Evolutionary conservation across 768 basidiomycete species (phyloP).

Genomic region (Pleurotus tuber-regium): DNA sequence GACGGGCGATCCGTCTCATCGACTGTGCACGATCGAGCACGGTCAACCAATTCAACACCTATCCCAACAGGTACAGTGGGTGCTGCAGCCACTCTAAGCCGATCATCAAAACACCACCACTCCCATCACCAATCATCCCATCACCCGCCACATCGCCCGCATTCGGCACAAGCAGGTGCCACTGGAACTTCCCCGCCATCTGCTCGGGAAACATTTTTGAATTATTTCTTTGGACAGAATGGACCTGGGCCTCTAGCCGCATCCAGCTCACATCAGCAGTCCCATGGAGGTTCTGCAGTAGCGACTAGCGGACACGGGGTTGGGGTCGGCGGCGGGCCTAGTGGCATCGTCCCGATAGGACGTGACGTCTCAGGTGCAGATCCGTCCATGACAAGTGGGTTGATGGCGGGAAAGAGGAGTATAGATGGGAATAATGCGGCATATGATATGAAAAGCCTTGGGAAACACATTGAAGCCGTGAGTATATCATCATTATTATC

Average conservation of each 20-base stretch:
- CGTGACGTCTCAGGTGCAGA: slow-evolving; percentile 63
- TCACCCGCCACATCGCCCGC: slow-evolving; percentile 14
- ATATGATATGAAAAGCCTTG: slow-evolving; percentile 98
- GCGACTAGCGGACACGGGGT: slow-evolving; percentile 20
- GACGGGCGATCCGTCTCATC: slow-evolving; percentile 73
- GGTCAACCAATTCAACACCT: slow-evolving; percentile 32
- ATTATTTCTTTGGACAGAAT: slow-evolving; percentile 96
- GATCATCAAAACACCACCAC: slow-evolving; percentile 1
- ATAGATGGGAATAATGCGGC: slow-evolving; percentile 80
- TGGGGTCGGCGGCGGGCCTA: slow-evolving; percentile 16
- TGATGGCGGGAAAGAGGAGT: slow-evolving; percentile 64
- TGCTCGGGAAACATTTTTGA: slow-evolving; percentile 90
- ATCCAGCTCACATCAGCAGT: slow-evolving; percentile 30
- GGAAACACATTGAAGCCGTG: slow-evolving; percentile 96
- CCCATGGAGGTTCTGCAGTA: slow-evolving; percentile 33
- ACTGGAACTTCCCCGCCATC: slow-evolving; percentile 38
- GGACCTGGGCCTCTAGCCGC: slow-evolving; percentile 72
- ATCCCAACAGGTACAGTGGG: slow-evolving; percentile 27
- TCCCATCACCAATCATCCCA: slow-evolving; percentile 24
- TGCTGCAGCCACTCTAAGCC: slow-evolving; percentile 12
- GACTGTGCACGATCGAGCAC: slow-evolving; percentile 72
- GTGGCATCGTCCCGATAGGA: slow-evolving; percentile 42
- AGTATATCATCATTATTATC: slow-evolving; percentile 34
- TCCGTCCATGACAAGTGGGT: slow-evolving; percentile 47
- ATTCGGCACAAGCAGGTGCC: slow-evolving; percentile 8